Conservation (phyloP, 495 filamentous ascomycete species). For the Platismatia glauca region DNA sequence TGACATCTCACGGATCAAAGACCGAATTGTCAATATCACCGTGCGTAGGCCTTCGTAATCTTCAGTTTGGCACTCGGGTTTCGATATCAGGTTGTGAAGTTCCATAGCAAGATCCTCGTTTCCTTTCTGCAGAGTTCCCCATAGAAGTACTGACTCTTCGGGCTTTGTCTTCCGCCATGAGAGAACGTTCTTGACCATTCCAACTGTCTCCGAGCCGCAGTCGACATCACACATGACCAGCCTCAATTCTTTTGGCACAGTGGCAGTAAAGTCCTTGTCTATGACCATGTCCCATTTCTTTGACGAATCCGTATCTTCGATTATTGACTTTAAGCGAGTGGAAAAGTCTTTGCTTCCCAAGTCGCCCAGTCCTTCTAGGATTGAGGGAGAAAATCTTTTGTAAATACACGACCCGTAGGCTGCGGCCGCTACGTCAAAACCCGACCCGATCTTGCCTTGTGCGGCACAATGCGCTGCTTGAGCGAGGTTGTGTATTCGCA, state of each 20-base stretch:
- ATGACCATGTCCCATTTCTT: conserved; percentile 72
- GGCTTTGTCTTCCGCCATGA: conserved; percentile 66
- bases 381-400: conserved; percentile 74
- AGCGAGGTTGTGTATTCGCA: conserved; percentile 76
- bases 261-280: conserved; percentile 47
- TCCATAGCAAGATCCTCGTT: conserved; percentile 64
- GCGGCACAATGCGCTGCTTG: conserved; percentile 92
- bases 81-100: conserved; percentile 40
- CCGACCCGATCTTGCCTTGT: conserved; percentile 91
- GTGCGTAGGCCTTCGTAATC: conserved; percentile 33
- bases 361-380: conserved; percentile 58
- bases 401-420: conserved; percentile 87
- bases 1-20: conserved; percentile 67
- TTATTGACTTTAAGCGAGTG: conserved; percentile 49
- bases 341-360: conserved; percentile 56
- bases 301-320: conserved; percentile 46
- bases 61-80: conserved; percentile 23
- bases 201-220: conserved; percentile 84
- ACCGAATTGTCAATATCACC: conserved; percentile 45
- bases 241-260: conserved; percentile 55
- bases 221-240: conserved; percentile 93
- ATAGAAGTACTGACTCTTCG: conserved; percentile 57
- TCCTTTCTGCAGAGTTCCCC: conserved; percentile 59
- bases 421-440: conserved; percentile 92
- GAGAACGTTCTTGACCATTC: conserved; percentile 89